A percentile compares a stretch with the other conserved stretches of the same genome.
Conservation (phyloP, 2,329 filamentous ascomycete genomes). For the Colletotrichum zoysiae region DNA sequence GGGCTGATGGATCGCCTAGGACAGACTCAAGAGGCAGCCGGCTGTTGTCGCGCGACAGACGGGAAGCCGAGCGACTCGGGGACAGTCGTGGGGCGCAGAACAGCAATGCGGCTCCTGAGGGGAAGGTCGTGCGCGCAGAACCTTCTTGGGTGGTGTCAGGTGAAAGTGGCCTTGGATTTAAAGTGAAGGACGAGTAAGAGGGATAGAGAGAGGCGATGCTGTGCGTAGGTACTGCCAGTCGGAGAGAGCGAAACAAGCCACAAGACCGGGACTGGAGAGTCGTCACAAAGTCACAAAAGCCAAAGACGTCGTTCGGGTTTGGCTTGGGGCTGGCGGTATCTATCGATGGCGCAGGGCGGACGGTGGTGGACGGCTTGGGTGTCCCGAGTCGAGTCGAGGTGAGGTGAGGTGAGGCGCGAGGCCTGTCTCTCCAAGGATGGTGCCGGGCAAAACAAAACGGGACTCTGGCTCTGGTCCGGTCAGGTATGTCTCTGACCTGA, state of each 20-base stretch:
- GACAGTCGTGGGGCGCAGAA: slow-evolving; percentile 10
- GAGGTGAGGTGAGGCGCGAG: slow-evolving; percentile 1
- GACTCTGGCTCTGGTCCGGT: slow-evolving; percentile 20
- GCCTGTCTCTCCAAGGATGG: slow-evolving; percentile 21
- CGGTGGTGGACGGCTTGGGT: neutral
- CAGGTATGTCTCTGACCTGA: slow-evolving; percentile 1
- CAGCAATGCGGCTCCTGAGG: neutral
- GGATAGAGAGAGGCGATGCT: slow-evolving; percentile 1
- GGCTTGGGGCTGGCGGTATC: slow-evolving; percentile 28
- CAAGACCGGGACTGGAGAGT: slow-evolving; percentile 39
- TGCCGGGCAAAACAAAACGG: slow-evolving; percentile 10
- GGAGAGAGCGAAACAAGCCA: slow-evolving; percentile 41
- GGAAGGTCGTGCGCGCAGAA: slow-evolving; percentile 9
- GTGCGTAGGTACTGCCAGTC: slow-evolving; percentile 18
- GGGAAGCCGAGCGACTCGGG: neutral
- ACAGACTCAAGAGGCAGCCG: slow-evolving; percentile 20
- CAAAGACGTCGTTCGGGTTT: slow-evolving; percentile 27
- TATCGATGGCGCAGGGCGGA: slow-evolving; percentile 20
- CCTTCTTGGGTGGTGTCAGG: slow-evolving; percentile 4
- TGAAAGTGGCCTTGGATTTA: slow-evolving; percentile 3
- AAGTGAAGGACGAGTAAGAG: neutral
- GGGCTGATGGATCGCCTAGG: slow-evolving; percentile 29
- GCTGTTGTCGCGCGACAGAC: slow-evolving; percentile 24
- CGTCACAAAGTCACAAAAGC: slow-evolving; percentile 34
- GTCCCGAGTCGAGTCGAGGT: slow-evolving; percentile 10